A percentile compares a stretch with the other conserved stretches of the same genome.
Conservation (phyloP, 495 filamentous ascomycete species). For the Xylaria longipes region DNA sequence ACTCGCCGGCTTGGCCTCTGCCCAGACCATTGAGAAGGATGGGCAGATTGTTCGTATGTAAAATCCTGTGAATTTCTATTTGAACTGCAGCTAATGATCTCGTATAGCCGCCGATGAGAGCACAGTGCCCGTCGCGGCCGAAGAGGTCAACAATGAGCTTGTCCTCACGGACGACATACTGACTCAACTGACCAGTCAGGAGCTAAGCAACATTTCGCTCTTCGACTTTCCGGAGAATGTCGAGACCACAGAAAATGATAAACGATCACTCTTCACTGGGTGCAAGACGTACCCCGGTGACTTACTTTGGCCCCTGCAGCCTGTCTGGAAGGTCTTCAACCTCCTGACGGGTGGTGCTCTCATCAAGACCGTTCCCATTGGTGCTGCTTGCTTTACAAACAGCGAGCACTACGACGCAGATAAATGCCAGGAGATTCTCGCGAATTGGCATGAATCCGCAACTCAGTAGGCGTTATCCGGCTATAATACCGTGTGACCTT, state of each 20-base stretch:
- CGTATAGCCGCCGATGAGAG: constrained; percentile 7
- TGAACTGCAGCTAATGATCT: not conserved
- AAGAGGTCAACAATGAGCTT: constrained; percentile 24
- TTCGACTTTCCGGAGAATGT: constrained; percentile 38
- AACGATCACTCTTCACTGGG: constrained; percentile 26
- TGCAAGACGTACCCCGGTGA: constrained; percentile 62
- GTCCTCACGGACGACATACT: constrained; percentile 53
- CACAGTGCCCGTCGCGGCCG: constrained; percentile 15
- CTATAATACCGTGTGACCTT: not conserved
- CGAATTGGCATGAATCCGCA: constrained; percentile 42
- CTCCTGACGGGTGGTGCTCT: constrained; percentile 49
- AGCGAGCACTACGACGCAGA: constrained; percentile 52
- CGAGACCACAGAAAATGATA: constrained; percentile 23
- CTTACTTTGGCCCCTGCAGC: constrained; percentile 48
- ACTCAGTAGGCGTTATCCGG: constrained; percentile 31
- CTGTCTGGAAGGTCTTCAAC: constrained; percentile 54
- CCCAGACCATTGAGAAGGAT: constrained; percentile 14
- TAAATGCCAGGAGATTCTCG: constrained; percentile 46
- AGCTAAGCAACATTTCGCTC: constrained; percentile 37
- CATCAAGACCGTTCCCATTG: constrained; percentile 57
- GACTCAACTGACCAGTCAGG: constrained; percentile 39
- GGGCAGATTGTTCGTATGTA: constrained; percentile 14
- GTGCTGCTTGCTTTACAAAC: constrained; percentile 54
- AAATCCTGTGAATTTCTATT: not conserved
- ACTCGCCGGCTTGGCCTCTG: constrained; percentile 8